A percentile compares a stretch with the other conserved stretches of the same genome.
Evolutionary conservation across 768 basidiomycete genomes (phyloP).

Genomic region (Crucibulum laeve): DNA sequence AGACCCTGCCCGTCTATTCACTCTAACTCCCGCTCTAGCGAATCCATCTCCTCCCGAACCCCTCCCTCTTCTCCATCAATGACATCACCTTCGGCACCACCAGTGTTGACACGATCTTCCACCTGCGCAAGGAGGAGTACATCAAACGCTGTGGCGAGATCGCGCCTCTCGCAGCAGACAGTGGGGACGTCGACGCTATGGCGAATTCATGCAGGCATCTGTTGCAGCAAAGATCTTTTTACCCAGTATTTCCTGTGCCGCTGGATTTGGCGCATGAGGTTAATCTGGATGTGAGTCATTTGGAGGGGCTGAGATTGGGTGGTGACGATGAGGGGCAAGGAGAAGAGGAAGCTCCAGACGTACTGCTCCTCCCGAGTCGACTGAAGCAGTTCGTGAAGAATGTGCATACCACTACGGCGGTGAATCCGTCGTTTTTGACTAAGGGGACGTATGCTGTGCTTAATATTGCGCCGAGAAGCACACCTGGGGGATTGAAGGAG

Average conservation of each 20-base stretch:
- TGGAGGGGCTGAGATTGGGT: constrained; percentile 34
- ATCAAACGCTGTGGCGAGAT: constrained; percentile 63
- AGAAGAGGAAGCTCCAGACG: constrained; percentile 63
- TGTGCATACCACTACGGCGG: constrained; percentile 69
- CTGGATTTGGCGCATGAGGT: constrained; percentile 70
- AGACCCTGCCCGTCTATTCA: background rate
- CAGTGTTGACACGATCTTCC: constrained; percentile 88
- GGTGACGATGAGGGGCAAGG: constrained; percentile 29
- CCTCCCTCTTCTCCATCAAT: constrained; percentile 81
- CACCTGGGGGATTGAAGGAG: constrained; percentile 20
- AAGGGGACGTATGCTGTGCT: constrained; percentile 56
- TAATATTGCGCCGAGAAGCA: constrained; percentile 23
- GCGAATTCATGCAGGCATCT: constrained; percentile 74
- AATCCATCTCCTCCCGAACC: constrained; percentile 82
- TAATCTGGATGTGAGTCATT: constrained; percentile 87
- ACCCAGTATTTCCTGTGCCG: constrained; percentile 90
- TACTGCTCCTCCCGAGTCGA: constrained; percentile 83
- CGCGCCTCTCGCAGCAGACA: constrained; percentile 42
- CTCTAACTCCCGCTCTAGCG: constrained; percentile 38
- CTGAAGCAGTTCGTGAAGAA: constrained; percentile 84
- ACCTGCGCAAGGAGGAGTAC: constrained; percentile 81
- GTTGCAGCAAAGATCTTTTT: constrained; percentile 90
- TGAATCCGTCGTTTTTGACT: constrained; percentile 82
- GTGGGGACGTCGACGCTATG: constrained; percentile 72
- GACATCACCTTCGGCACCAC: constrained; percentile 73